A percentile compares a stretch with the other conserved stretches of the same genome.
Conservation (phyloP, 2,329 filamentous ascomycete genomes). For the Venturia aucupariae region DNA sequence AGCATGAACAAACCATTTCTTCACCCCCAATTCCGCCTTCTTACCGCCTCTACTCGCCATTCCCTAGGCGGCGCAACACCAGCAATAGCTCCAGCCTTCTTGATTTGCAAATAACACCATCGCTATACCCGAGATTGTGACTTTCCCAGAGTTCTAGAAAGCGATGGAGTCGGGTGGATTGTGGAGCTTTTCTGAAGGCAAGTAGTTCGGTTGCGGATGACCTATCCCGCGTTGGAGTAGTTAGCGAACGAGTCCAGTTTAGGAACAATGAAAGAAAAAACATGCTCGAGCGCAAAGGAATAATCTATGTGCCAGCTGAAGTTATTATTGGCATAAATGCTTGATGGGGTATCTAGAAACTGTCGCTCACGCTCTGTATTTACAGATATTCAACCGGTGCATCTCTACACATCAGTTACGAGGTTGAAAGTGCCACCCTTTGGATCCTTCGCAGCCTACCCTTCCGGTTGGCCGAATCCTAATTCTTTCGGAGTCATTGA, state of each 20-base stretch:
- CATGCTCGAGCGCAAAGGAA: too few species aligned
- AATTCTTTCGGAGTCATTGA: background rate
- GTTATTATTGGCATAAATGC: background rate
- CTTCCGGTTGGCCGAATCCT: background rate
- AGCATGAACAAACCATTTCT: slow-evolving; percentile 17
- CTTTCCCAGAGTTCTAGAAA: too few species aligned
- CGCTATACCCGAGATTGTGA: slow-evolving; percentile 20
- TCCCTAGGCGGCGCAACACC: slow-evolving; percentile 17
- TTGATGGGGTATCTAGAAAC: background rate
- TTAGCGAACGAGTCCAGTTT: background rate
- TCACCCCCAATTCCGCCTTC: slow-evolving; percentile 16
- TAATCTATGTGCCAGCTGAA: background rate
- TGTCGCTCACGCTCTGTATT: background rate
- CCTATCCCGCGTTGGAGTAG: background rate
- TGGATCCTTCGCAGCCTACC: background rate
- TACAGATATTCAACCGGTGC: background rate
- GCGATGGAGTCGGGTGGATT: too few species aligned
- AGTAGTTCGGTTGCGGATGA: background rate
- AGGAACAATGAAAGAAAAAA: background rate
- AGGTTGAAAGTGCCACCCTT: background rate
- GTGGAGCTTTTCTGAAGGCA: background rate
- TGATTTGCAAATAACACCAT: slow-evolving; percentile 19
- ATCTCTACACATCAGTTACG: background rate
- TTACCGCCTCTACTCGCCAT: slow-evolving; percentile 16
- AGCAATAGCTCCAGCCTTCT: slow-evolving; percentile 14